Percentiles rank a stretch among this genome's conserved stretches.
Evolutionary conservation across 2,329 filamentous ascomycete genomes (phyloP).

Genomic region (Alternaria sp.): DNA sequence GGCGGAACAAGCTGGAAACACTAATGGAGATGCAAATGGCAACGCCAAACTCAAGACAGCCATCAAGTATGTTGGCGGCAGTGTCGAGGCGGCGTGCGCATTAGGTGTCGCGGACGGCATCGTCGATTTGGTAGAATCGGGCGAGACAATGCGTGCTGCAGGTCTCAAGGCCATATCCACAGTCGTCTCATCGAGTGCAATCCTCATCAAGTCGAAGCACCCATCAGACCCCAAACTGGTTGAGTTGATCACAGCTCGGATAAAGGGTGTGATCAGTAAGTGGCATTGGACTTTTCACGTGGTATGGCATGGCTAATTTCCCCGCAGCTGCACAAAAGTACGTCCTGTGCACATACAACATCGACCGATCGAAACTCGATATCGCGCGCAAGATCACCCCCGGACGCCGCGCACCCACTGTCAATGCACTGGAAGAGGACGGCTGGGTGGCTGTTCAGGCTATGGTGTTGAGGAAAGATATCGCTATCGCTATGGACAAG

Average conservation of each 20-base stretch:
- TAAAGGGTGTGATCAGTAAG: constrained; percentile 87
- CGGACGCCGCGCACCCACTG: constrained; percentile 89
- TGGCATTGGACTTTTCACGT: neutral
- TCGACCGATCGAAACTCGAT: constrained; percentile 73
- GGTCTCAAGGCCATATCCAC: constrained; percentile 95
- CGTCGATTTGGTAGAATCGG: constrained; percentile 97
- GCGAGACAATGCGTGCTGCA: constrained; percentile 96
- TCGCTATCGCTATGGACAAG: constrained; percentile 87
- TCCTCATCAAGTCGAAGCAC: constrained; percentile 88
- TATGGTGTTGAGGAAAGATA: constrained; percentile 90
- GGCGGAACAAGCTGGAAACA: constrained; percentile 51
- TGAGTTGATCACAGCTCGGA: constrained; percentile 83
- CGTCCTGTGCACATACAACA: constrained; percentile 96
- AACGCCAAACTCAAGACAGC: constrained; percentile 76
- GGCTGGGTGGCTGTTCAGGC: constrained; percentile 93
- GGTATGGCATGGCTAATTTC: constrained; percentile 18
- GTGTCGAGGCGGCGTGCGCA: constrained; percentile 95
- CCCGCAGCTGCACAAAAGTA: constrained; percentile 80
- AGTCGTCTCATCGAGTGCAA: constrained; percentile 84
- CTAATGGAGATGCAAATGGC: constrained; percentile 48
- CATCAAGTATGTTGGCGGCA: constrained; percentile 93
- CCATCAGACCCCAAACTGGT: constrained; percentile 83
- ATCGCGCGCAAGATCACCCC: constrained; percentile 81
- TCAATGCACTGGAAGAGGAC: constrained; percentile 86
- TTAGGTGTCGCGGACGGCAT: constrained; percentile 96